Conservation (phyloP, 177 flowering plant genomes). For the Tripterygium wilfordii region DNA sequence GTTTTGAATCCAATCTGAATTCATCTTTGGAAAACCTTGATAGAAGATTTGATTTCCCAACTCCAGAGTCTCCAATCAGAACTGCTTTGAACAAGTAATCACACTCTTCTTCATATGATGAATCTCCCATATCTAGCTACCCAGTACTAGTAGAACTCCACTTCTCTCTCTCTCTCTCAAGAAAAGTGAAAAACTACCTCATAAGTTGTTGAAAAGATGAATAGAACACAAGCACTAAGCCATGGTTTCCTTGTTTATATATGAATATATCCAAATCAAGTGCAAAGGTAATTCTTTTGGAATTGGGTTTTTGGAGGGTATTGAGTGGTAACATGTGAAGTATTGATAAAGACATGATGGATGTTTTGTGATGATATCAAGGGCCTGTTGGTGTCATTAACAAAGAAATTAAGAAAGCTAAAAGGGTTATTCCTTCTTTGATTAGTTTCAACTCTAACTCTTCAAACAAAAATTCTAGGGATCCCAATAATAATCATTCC, state of each 20-base stretch:
- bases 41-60: constrained; percentile 73
- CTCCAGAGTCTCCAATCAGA: constrained; percentile 70
- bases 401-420: not conserved
- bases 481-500: no score
- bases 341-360: constrained; percentile 9
- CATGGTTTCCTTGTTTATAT: no score
- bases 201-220: not conserved
- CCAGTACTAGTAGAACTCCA: no score
- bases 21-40: constrained; percentile 56
- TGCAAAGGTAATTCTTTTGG: no score
- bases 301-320: constrained; percentile 5
- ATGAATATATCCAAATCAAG: no score
- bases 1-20: constrained; percentile 70
- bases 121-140: constrained; percentile 4
- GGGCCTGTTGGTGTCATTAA: not conserved
- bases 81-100: constrained; percentile 78
- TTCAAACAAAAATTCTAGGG: no score
- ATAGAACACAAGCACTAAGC: constrained; percentile 1
- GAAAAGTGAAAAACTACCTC: no score
- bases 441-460: no score
- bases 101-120: constrained; percentile 59
- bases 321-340: constrained; percentile 15
- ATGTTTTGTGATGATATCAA: constrained; percentile 6
- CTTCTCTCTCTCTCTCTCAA: no score
- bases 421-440: no score